Evolutionary conservation across 306 rosid genomes (phyloP), one percentile per base, ranked within the genome.

Genomic region (Quercus alba): DNA sequence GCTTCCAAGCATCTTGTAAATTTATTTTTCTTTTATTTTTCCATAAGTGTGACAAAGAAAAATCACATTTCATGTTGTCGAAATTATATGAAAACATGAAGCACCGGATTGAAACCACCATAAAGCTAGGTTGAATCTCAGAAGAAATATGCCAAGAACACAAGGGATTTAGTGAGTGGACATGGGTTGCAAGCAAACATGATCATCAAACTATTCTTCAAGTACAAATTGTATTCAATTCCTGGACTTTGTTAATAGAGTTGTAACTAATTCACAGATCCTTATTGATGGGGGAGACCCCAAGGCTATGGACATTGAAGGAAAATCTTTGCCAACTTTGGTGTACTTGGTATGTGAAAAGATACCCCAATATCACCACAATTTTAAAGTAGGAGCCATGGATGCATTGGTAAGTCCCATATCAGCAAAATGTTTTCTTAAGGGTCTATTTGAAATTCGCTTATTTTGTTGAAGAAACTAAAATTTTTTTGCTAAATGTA

Each of bases 381-480:
- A 69, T 38, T 69, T 33, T 21, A 69, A 69, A 69, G 55, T 28
- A 33, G 30, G 55, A 17, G 25, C 73, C 73, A 35, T 57, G 63
- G 20, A 57, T 57, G 63, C 28, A 57, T 20, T 57, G 63, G 28
- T 20, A 57, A 35, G 41, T 35, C 7, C 5, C 5, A 35, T 1
- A 35, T 35, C 8, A 35, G 1, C 41, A 35, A 35, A 35, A 35
- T 35, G 41, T 35, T 35, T 35, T 8, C 7, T 35, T 35, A 5
- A 35, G 5, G 0, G 2, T 35, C 2, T 35, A 0, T 35, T 35
- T 35, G 41, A 1, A 2, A 35, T 5, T 0, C 0, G 7, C 0
- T 35, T 35, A 35, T 35, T 35, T 35, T 5, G 41, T 35, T 25
- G 26, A 25, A 5, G 8, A 35, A 35, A 35, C 1, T 35, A 0